Base-by-base conservation (phyloP, 164 flowering plant genomes). In the Kingdonia uniflora region DNA sequence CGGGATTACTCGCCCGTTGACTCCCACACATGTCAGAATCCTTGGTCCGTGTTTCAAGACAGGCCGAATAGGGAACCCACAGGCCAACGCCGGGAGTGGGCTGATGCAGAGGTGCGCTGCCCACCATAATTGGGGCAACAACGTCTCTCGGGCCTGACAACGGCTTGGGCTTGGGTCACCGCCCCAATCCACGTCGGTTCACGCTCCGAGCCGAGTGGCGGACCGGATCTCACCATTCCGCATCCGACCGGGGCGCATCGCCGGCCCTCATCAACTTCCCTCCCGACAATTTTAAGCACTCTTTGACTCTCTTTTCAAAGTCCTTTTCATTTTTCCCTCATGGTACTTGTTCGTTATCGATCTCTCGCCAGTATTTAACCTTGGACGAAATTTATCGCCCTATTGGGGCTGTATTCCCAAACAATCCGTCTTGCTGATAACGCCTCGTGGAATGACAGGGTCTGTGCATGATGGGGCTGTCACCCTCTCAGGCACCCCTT, bases 271-370 rank as follows among this genome's bases (percentile, higher is more conserved):
- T 50, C 35, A 14, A 16, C 53, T 50, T 23, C 35, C 53, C 35
- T 50, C 53, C 39, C 37, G 0, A 50, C 40, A 50, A 50, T 50
- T 24, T 26, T 35, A 50, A 50, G 16, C 53, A 50, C 53, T 50
- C 38, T 50, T 50, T 50, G 39, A 50, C 53, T 50, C 39, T 50
- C 19, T 50, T 50, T 50, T 50, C 53, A 50, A 50, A 50, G 53
- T 50, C 37, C 5, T 50, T 50, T 50, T 50, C 37, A 50, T 50
- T 35, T 25, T 50, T 50, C 37, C 37, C 37, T 50, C 0, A 4
- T 0, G 53, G 20, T 50, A 50, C 37, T 50, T 50, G 53, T 50
- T 50, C 39, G 17, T 2, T 50, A 26, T 50, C 16, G 53, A n/a
- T 24, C 53, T 50, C 35, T 50, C 1, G 53, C 53, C 37, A 26